Percentiles rank a stretch among this genome's conserved stretches.
These are phyloP conservation scores for Cladosporium sp. DNA, from an alignment of 2,329 filamentous ascomycete genomes.

Conservation along the genomic window DNA sequence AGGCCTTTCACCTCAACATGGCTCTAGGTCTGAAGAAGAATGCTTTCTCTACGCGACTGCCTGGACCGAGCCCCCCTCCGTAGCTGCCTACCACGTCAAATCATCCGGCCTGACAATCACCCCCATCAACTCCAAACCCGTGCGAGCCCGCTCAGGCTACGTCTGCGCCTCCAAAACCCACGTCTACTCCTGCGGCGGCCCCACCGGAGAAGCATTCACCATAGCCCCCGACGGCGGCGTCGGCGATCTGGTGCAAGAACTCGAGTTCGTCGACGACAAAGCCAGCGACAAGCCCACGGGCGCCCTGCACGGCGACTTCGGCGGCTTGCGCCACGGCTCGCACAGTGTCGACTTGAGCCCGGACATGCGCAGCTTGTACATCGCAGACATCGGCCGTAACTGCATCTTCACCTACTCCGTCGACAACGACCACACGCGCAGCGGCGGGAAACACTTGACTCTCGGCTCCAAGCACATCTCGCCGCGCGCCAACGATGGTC, in stretches of 20 bases:
- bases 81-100: slow-evolving; percentile 29
- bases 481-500: slow-evolving; percentile 30
- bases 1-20: slow-evolving; percentile 22
- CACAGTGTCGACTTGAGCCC: slow-evolving; percentile 30
- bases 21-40: slow-evolving; percentile 11
- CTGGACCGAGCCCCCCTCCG: slow-evolving; percentile 31
- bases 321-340: slow-evolving; percentile 31
- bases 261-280: slow-evolving; percentile 30
- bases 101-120: slow-evolving; percentile 22
- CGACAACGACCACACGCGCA: slow-evolving; percentile 16
- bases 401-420: slow-evolving; percentile 33
- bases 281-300: slow-evolving; percentile 23
- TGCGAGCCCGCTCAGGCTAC: slow-evolving; percentile 31
- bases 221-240: slow-evolving; percentile 28
- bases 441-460: slow-evolving; percentile 21
- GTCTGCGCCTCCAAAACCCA: slow-evolving; percentile 28
- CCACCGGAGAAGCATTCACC: slow-evolving; percentile 31
- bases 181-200: slow-evolving; percentile 31
- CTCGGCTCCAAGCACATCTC: slow-evolving; percentile 28
- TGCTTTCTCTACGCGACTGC: slow-evolving; percentile 32
- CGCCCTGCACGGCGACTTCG: slow-evolving; percentile 33
- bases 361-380: slow-evolving; percentile 27
- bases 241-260: slow-evolving; percentile 29
- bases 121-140: slow-evolving; percentile 30
- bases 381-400: slow-evolving; percentile 35